phyloP scores from a whole-genome alignment of 108 stramenopile species.

The Skeletonema marinoi region DNA sequence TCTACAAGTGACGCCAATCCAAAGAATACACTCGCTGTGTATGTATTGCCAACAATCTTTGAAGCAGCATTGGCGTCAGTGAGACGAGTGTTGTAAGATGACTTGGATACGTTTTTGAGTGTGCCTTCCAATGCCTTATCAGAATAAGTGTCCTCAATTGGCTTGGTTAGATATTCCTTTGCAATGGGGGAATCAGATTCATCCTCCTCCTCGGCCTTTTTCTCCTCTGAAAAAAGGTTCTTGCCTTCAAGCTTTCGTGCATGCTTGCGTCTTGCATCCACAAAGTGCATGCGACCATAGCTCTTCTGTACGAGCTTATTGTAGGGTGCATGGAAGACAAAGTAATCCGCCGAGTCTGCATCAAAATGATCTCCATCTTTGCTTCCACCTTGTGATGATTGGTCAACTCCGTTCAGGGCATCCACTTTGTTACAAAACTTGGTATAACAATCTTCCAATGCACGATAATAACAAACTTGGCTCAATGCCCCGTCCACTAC shows the following conservation, averaged over 20 bases:
- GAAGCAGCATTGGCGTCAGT: constrained; percentile 75
- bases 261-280: constrained; percentile 77
- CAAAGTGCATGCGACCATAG: constrained; percentile 84
- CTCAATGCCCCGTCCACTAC: constrained; percentile 93
- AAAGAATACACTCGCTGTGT: constrained; percentile 94
- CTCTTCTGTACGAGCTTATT: constrained; percentile 98
- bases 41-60: constrained; percentile 94
- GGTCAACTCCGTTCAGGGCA: constrained; percentile 9
- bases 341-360: constrained; percentile 83
- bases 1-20: constrained; percentile 89
- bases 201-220: constrained; percentile 36
- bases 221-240: constrained; percentile 27
- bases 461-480: constrained; percentile 94
- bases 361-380: constrained; percentile 43
- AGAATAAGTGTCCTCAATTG: constrained; percentile 87
- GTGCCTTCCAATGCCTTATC: constrained; percentile 69
- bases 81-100: constrained; percentile 55
- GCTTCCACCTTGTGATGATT: not conserved
- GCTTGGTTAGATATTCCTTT: constrained; percentile 64
- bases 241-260: constrained; percentile 13
- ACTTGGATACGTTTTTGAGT: constrained; percentile 62
- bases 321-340: constrained; percentile 98
- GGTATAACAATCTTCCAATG: constrained; percentile 92
- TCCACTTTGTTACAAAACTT: constrained; percentile 78
- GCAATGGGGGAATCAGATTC: constrained; percentile 20